Evolutionary conservation across 768 basidiomycete species (phyloP).

Genomic region (Russula sp.): DNA sequence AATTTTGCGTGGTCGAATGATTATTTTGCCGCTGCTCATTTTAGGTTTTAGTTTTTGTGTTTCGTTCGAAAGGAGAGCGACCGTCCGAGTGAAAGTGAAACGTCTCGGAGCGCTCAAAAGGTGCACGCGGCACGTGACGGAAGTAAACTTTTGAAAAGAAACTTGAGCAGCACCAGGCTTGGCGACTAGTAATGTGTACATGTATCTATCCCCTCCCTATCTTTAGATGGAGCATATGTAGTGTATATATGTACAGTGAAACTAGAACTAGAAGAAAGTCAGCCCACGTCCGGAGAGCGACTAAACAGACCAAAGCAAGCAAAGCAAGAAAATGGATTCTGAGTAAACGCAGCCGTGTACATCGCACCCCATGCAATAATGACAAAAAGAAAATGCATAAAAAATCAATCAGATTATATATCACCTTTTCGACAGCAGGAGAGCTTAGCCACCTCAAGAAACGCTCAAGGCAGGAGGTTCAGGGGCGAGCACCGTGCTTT

Average conservation of each 20-base stretch:
- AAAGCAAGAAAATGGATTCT: not conserved
- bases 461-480: not conserved
- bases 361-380: not conserved
- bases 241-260: constrained; percentile 21
- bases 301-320: not conserved
- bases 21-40: constrained; percentile 30
- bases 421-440: not conserved
- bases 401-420: not conserved
- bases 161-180: not conserved
- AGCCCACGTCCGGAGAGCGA: not conserved
- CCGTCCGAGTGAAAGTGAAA: no score
- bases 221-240: constrained; percentile 12
- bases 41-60: not conserved
- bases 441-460: not conserved
- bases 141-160: no score
- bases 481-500: not conserved
- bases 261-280: constrained; percentile 3
- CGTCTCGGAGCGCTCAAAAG: not conserved
- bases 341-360: not conserved
- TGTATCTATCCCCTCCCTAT: constrained; percentile 5
- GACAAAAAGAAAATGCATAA: not conserved
- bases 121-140: constrained; percentile 14
- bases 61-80: not conserved
- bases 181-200: constrained; percentile 2
- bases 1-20: constrained; percentile 25